phyloP scores from a whole-genome alignment of 1,284 basidiomycete species.

The Cerrena zonata region DNA sequence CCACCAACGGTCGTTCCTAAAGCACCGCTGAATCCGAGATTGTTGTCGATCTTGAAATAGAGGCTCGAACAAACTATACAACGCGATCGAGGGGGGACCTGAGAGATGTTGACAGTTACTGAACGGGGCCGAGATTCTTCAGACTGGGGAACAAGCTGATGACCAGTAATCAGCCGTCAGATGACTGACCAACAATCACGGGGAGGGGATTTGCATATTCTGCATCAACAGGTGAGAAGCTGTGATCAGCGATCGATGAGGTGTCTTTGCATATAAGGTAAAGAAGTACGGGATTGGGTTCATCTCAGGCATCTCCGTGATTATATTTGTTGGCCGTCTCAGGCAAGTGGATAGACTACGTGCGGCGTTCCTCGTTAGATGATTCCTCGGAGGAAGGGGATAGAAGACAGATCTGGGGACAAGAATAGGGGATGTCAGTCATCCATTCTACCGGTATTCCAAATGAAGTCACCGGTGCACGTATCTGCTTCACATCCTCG shows the following conservation, averaged over 20 bases:
- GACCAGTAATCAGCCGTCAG: not conserved
- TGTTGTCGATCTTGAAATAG: not conserved
- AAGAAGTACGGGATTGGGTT: not conserved
- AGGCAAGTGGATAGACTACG: not conserved
- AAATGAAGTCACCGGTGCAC: not conserved
- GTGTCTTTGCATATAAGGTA: not conserved
- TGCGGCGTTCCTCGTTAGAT: too few species aligned
- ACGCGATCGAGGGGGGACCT: not conserved
- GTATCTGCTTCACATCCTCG: too few species aligned
- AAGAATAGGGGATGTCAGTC: not conserved
- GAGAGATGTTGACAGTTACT: too few species aligned
- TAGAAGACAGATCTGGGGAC: not conserved
- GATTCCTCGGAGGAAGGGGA: not conserved
- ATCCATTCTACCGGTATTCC: not conserved
- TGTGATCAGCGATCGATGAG: not conserved
- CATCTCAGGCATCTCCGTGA: not conserved
- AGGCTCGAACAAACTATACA: not conserved
- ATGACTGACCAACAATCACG: not conserved
- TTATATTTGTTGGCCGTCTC: not conserved
- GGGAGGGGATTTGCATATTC: too few species aligned
- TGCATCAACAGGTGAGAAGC: too few species aligned
- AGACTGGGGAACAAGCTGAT: too few species aligned
- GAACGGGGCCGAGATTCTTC: too few species aligned
- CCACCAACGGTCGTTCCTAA: not conserved
- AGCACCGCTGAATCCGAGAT: not conserved